Evolutionary conservation across 2,329 filamentous ascomycete genomes (phyloP).

Genomic region (Phaeosphaeria sp.): DNA sequence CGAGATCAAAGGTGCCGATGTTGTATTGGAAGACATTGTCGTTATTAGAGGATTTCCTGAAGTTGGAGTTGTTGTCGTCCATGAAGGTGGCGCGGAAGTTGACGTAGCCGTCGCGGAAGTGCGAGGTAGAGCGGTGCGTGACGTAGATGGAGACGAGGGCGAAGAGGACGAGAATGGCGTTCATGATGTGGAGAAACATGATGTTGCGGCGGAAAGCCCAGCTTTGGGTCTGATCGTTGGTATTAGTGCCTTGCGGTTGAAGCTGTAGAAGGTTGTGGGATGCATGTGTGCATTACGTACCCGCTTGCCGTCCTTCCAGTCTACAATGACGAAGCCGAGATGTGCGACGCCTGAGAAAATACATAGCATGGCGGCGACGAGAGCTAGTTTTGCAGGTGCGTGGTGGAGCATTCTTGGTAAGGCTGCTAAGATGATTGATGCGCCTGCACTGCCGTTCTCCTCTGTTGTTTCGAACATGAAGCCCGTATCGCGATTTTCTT

Average conservation of each 20-base stretch:
- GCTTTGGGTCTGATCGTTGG: slow-evolving; percentile 33
- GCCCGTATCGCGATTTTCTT: slow-evolving; percentile 38
- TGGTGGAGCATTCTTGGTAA: slow-evolving; percentile 34
- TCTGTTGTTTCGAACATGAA: slow-evolving; percentile 34
- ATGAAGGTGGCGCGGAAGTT: slow-evolving; percentile 26
- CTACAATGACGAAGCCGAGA: slow-evolving; percentile 26
- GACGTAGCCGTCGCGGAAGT: slow-evolving; percentile 35
- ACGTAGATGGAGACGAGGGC: slow-evolving; percentile 38
- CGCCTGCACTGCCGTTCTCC: slow-evolving; percentile 9
- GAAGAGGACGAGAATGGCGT: slow-evolving; percentile 38
- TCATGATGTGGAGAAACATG: slow-evolving; percentile 41
- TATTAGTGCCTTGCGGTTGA: not conserved
- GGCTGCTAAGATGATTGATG: slow-evolving; percentile 33
- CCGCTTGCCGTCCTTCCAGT: slow-evolving; percentile 35
- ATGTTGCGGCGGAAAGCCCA: slow-evolving; percentile 43
- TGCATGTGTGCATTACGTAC: slow-evolving; percentile 14
- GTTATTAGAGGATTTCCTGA: not conserved
- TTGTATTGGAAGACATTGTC: slow-evolving; percentile 35
- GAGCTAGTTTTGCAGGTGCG: slow-evolving; percentile 35
- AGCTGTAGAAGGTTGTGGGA: not conserved
- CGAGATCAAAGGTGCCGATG: slow-evolving; percentile 43
- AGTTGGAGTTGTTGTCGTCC: slow-evolving; percentile 11
- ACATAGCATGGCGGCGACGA: slow-evolving; percentile 31
- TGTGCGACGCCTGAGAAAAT: slow-evolving; percentile 29
- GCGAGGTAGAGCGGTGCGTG: slow-evolving; percentile 37